phyloP scores from a whole-genome alignment of 768 basidiomycete species.

The Lentinula sp. region DNA sequence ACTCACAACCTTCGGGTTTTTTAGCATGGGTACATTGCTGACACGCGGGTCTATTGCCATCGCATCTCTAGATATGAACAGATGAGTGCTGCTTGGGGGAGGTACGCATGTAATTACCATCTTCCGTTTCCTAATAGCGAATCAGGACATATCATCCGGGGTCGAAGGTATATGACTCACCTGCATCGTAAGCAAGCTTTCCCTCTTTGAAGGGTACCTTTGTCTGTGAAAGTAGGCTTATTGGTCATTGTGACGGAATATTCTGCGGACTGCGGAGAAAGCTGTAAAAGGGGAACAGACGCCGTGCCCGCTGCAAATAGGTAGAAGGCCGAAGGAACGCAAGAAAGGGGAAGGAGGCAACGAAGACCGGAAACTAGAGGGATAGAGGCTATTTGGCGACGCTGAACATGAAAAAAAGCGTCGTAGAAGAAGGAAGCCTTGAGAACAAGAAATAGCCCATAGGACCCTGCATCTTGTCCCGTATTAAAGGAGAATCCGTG shows the following conservation, averaged over 20 bases:
- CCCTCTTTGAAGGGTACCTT: slow-evolving; percentile 53
- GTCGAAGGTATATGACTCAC: slow-evolving; percentile 25
- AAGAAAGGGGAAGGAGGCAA: background rate
- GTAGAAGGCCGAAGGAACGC: background rate
- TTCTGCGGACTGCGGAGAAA: slow-evolving; percentile 6
- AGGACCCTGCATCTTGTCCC: background rate
- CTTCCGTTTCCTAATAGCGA: slow-evolving; percentile 52
- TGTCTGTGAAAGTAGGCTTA: slow-evolving; percentile 30
- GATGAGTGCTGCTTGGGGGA: slow-evolving; percentile 10
- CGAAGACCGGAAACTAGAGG: slow-evolving; percentile 1
- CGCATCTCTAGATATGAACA: slow-evolving; percentile 52
- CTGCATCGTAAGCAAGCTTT: slow-evolving; percentile 73
- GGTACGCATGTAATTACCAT: slow-evolving; percentile 37
- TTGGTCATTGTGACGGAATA: slow-evolving; percentile 35
- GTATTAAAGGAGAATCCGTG: slow-evolving; percentile 9
- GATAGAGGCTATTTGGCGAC: background rate
- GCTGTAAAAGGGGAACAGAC: slow-evolving; percentile 1
- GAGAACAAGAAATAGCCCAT: background rate
- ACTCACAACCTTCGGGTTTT: slow-evolving; percentile 69
- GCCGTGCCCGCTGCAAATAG: background rate
- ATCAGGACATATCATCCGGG: background rate
- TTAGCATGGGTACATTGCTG: slow-evolving; percentile 76
- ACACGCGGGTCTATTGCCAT: slow-evolving; percentile 70
- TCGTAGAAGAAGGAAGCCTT: background rate
- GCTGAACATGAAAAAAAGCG: slow-evolving; percentile 3